Percentiles rank a stretch among this genome's conserved stretches.
phyloP scores from a whole-genome alignment of 257 asterid species.

The Salvia rosmarinus region DNA sequence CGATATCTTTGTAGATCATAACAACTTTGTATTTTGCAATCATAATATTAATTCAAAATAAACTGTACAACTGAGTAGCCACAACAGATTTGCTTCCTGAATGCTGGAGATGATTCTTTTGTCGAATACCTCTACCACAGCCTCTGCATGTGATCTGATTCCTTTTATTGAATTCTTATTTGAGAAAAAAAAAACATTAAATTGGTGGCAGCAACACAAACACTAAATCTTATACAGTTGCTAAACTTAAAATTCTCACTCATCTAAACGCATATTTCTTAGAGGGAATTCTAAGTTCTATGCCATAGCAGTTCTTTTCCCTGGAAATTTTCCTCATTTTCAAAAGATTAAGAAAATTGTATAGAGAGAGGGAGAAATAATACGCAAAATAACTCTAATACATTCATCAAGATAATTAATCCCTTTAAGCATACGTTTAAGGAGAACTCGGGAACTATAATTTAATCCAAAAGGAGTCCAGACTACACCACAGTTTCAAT shows the following conservation, averaged over 20 bases:
- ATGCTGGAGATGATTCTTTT: constrained; percentile 5
- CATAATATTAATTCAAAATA: neutral
- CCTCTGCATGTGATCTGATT: neutral
- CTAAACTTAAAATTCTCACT: neutral
- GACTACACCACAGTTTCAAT: constrained; percentile 21
- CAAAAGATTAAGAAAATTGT: constrained; percentile 9
- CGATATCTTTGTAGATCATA: neutral
- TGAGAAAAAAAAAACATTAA: neutral
- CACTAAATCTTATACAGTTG: constrained; percentile 11
- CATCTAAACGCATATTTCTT: neutral
- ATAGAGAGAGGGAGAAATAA: neutral
- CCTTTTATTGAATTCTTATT: neutral
- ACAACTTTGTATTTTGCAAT: neutral
- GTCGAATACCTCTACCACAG: neutral
- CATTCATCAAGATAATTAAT: constrained; percentile 9
- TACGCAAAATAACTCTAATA: neutral
- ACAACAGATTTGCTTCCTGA: neutral
- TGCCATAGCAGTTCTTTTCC: neutral
- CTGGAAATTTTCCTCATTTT: constrained; percentile 5
- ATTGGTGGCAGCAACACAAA: constrained; percentile 10
- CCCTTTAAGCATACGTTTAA: constrained; percentile 12
- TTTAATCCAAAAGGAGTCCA: neutral
- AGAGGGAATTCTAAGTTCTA: too few relatives aligned
- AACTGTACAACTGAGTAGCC: neutral
- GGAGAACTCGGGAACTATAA: constrained; percentile 9